Conservation (phyloP, 805 yeast species). For the Starmerella stellata region DNA sequence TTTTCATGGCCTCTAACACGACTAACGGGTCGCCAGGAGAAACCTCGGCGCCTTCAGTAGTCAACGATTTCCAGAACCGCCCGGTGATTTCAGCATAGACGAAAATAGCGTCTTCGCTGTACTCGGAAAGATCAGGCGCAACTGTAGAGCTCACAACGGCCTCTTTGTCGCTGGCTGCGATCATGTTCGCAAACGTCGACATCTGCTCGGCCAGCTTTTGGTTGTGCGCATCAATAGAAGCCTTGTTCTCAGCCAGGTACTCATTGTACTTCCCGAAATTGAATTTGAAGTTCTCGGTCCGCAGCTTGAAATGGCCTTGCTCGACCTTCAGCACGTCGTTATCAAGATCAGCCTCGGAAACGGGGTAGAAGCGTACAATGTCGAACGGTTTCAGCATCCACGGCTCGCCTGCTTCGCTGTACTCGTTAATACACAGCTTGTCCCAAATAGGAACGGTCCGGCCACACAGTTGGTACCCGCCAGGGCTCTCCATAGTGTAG, state of each 20-base stretch:
- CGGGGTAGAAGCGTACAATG: constrained; percentile 88
- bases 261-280: constrained; percentile 60
- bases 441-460: constrained; percentile 98
- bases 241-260: constrained; percentile 60
- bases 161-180: constrained; percentile 30
- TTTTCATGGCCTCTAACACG: constrained; percentile 95
- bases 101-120: constrained; percentile 61
- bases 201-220: constrained; percentile 48
- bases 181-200: constrained; percentile 68
- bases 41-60: constrained; percentile 58
- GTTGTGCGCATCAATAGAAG: constrained; percentile 37
- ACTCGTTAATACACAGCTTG: constrained; percentile 42
- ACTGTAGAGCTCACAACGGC: constrained; percentile 17
- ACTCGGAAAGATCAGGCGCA: constrained; percentile 32
- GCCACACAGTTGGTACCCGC: constrained; percentile 94
- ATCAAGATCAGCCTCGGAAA: constrained; percentile 67
- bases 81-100: constrained; percentile 95
- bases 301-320: constrained; percentile 63
- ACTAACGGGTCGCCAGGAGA: constrained; percentile 59
- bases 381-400: constrained; percentile 89
- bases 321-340: constrained; percentile 49
- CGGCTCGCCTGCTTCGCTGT: constrained; percentile 37
- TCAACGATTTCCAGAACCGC: constrained; percentile 81
- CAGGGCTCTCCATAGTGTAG: constrained; percentile 95
- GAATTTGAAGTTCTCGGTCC: constrained; percentile 58